A percentile compares a stretch with the other conserved stretches of the same genome.
phyloP scores from a whole-genome alignment of 495 filamentous ascomycete species.

The Tuber borchii region DNA sequence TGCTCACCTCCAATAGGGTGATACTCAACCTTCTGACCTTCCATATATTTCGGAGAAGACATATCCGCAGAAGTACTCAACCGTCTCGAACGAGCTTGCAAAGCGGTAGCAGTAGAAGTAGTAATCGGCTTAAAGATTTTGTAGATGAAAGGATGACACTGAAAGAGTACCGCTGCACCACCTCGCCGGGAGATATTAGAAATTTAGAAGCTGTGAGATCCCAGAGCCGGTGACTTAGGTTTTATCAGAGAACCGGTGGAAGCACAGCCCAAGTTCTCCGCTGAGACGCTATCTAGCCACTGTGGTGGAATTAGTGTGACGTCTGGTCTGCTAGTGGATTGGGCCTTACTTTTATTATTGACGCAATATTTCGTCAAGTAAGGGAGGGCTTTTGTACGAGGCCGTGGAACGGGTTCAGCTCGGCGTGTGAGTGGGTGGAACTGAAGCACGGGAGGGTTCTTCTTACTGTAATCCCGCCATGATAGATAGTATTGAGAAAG shows the following conservation, averaged over 20 bases:
- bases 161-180: not conserved
- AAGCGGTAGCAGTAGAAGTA: not conserved
- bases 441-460: not conserved
- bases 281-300: not conserved
- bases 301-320: not conserved
- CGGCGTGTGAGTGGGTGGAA: not conserved
- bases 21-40: conserved; percentile 39
- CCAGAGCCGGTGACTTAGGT: not conserved
- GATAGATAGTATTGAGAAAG: not conserved
- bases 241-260: not conserved
- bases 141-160: not conserved
- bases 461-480: not conserved
- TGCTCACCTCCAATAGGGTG: conserved; percentile 39
- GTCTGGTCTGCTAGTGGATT: not conserved
- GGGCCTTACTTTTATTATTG: not conserved
- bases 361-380: not conserved
- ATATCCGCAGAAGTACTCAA: not conserved
- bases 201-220: not conserved
- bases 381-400: not conserved
- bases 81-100: not conserved
- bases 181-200: not conserved
- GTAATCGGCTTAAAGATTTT: not conserved
- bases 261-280: not conserved
- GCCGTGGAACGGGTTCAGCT: not conserved
- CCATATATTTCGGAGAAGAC: conserved; percentile 18